Percentiles rank a stretch among this genome's conserved stretches.
phyloP scores from a whole-genome alignment of 257 asterid genomes.

The Nicotiana paniculata region DNA sequence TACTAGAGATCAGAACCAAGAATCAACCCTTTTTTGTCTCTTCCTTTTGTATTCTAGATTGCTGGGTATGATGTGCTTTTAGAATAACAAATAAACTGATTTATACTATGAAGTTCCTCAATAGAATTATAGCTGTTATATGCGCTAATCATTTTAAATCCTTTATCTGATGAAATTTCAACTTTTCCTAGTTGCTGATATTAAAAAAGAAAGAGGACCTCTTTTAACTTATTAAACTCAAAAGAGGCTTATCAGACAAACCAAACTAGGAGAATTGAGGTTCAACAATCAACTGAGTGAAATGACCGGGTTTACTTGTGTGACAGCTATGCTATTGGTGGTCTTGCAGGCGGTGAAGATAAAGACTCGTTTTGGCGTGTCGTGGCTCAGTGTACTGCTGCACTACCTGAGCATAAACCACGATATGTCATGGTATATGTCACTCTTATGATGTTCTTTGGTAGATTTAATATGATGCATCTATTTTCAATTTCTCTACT shows the following conservation, averaged over 20 bases:
- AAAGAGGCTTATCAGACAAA: background rate
- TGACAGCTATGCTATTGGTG: constrained; percentile 99
- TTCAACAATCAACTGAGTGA: constrained; percentile 14
- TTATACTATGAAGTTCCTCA: background rate
- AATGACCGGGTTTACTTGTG: constrained; percentile 37
- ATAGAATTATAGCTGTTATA: background rate
- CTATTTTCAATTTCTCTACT: background rate
- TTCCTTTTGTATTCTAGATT: too few species aligned
- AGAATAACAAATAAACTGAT: background rate
- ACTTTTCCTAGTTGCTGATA: background rate
- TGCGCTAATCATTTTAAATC: background rate
- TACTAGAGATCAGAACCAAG: background rate
- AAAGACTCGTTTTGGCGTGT: constrained; percentile 99
- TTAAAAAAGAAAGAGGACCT: background rate
- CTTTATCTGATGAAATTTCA: background rate
- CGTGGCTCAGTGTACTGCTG: constrained; percentile 98
- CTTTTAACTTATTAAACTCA: background rate
- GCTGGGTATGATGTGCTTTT: too few species aligned
- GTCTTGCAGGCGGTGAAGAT: constrained; percentile 99
- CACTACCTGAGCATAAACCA: constrained; percentile 94
- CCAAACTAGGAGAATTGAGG: constrained; percentile 4
- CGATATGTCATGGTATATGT: constrained; percentile 83
- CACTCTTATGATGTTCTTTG: constrained; percentile 4
- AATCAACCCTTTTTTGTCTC: background rate
- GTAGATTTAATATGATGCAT: background rate